phyloP scores from a whole-genome alignment of 768 basidiomycete species.

The Kwoniella sp. region DNA sequence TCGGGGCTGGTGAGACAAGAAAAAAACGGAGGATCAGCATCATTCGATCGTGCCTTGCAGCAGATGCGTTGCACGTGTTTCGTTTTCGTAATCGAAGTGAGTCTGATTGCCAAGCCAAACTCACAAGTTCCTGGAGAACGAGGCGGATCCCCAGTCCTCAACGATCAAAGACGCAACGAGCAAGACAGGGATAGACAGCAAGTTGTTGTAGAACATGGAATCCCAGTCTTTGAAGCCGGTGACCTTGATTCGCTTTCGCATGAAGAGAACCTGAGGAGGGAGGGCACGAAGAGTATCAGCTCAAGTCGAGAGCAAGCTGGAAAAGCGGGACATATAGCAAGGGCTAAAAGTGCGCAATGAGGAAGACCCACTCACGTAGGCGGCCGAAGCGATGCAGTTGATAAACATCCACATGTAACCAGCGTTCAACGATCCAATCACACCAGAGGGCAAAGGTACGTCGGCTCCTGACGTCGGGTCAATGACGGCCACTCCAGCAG shows the following conservation, averaged over 20 bases:
- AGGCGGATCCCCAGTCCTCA: constrained; percentile 86
- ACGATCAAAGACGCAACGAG: constrained; percentile 75
- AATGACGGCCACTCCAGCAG: constrained; percentile 41
- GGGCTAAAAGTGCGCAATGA: not conserved
- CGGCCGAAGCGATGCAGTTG: constrained; percentile 86
- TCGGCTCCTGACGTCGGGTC: constrained; percentile 53
- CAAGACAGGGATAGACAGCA: constrained; percentile 89
- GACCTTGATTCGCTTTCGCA: constrained; percentile 93
- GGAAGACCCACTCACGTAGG: constrained; percentile 76
- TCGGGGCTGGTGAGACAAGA: constrained; percentile 66
- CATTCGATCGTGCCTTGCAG: too few species aligned
- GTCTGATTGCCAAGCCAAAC: constrained; percentile 48
- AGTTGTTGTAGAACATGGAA: constrained; percentile 98
- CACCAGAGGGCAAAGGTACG: constrained; percentile 38
- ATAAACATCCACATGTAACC: constrained; percentile 97
- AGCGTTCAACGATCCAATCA: constrained; percentile 64
- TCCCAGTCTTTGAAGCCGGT: constrained; percentile 99
- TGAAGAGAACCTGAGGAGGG: constrained; percentile 74
- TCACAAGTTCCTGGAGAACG: constrained; percentile 83
- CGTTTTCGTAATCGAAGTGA: too few species aligned
- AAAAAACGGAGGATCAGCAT: too few species aligned
- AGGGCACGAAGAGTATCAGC: too few species aligned
- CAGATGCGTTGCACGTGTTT: too few species aligned
- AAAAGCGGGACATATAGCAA: not conserved
- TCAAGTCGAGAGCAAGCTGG: not conserved